phyloP scores from a whole-genome alignment of 2,329 filamentous ascomycete species.

The Aureobasidium sp. region DNA sequence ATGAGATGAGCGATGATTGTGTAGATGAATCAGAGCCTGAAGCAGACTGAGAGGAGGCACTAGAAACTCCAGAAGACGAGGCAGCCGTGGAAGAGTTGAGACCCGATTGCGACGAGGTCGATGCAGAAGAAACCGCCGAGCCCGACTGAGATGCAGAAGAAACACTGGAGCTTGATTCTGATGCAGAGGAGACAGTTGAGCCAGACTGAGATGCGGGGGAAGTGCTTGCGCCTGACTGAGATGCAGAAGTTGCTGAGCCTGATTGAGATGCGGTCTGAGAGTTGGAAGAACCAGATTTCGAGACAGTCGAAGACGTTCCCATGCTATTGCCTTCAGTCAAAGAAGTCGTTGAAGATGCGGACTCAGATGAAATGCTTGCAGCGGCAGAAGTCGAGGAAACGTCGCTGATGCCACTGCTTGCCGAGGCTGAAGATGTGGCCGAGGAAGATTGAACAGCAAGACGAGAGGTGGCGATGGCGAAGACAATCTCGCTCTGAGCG shows the following conservation, averaged over 20 bases:
- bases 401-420: background rate
- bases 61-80: background rate
- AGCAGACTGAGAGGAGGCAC: background rate
- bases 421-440: background rate
- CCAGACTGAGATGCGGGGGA: too few relatives aligned
- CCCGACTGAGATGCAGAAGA: too few relatives aligned
- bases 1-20: background rate
- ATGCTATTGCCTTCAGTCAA: background rate
- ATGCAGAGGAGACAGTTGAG: too few relatives aligned
- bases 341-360: background rate
- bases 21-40: background rate
- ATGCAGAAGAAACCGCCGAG: too few relatives aligned
- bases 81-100: background rate
- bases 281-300: background rate
- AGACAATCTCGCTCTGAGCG: background rate
- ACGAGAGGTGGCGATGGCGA: conserved; percentile 1
- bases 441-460: background rate
- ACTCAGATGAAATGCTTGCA: background rate
- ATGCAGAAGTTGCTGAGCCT: background rate
- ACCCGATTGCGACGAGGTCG: too few relatives aligned
- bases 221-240: too few relatives aligned
- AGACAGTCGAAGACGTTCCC: background rate
- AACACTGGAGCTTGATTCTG: too few relatives aligned
- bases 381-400: background rate
- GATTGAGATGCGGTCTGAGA: background rate